Conservation (phyloP, 2,329 filamentous ascomycete species). For the Aspergillus texensis region DNA sequence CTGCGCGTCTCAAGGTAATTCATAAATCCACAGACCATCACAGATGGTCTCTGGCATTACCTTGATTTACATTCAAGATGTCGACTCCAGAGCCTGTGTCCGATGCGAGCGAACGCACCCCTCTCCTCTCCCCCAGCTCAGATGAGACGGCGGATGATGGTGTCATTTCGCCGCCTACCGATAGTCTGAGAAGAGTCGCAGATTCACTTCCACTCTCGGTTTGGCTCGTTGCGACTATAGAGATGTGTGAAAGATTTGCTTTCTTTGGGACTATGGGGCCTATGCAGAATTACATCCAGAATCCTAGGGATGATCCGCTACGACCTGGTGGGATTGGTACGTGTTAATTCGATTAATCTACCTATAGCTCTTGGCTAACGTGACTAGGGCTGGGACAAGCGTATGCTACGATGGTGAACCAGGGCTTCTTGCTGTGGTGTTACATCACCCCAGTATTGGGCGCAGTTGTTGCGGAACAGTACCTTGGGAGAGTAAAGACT, state of each 20-base stretch:
- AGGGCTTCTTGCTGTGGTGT: conserved; percentile 44
- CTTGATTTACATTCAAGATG: background rate
- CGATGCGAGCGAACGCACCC: background rate
- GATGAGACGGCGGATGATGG: background rate
- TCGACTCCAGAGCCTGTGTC: background rate
- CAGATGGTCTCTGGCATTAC: background rate
- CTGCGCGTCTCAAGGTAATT: background rate
- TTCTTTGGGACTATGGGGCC: conserved; percentile 7
- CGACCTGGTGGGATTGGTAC: background rate
- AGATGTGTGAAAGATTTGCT: conserved; percentile 12
- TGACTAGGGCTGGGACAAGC: conserved; percentile 10
- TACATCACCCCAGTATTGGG: conserved; percentile 53
- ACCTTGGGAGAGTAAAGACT: background rate
- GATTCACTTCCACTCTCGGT: conserved; percentile 3
- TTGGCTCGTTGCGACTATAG: conserved; percentile 12
- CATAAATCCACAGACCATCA: background rate
- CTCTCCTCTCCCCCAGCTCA: background rate
- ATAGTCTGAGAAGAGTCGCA: background rate
- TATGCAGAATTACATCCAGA: conserved; percentile 6
- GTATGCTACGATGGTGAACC: conserved; percentile 9
- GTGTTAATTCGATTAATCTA: background rate
- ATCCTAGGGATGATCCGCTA: background rate
- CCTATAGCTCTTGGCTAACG: background rate
- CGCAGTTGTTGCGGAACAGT: conserved; percentile 36
- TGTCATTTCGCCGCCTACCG: background rate